A percentile compares a stretch with the other conserved stretches of the same genome.
These are phyloP conservation scores for Wallacemonas sp. DNA, from an alignment of 208 protist species.

Conservation along the genomic window DNA sequence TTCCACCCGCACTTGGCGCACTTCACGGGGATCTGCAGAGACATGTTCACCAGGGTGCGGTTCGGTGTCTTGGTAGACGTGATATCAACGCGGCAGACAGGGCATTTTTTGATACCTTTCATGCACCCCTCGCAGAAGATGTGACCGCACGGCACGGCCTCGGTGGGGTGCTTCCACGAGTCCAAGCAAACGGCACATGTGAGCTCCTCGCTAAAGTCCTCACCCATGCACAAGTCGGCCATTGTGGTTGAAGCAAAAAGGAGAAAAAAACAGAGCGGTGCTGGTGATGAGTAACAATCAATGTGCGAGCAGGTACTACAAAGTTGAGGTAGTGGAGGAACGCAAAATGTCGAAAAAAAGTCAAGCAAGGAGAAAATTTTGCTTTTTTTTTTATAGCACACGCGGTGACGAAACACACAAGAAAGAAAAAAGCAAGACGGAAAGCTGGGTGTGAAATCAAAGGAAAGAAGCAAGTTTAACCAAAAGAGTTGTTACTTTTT, in stretches of 20 bases:
- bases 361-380: not conserved
- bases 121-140: constrained; percentile 26
- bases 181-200: constrained; percentile 72
- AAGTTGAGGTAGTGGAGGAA: not conserved
- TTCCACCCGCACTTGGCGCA: constrained; percentile 17
- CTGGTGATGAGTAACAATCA: not conserved
- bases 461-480: not conserved
- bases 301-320: not conserved
- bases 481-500: not conserved
- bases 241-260: constrained; percentile 13
- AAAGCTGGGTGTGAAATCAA: not conserved
- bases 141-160: constrained; percentile 39
- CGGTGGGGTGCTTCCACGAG: constrained; percentile 63
- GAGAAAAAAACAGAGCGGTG: not conserved
- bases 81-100: constrained; percentile 5
- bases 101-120: constrained; percentile 6
- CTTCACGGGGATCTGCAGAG: constrained; percentile 6
- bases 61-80: constrained; percentile 9
- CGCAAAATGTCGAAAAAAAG: not conserved
- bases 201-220: constrained; percentile 69
- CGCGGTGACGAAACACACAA: no score
- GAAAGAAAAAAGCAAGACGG: not conserved
- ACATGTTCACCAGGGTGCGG: constrained; percentile 16
- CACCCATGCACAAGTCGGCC: constrained; percentile 28
- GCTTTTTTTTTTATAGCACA: no score